A percentile compares a stretch with the other conserved stretches of the same genome.
Conservation (phyloP, 2,329 filamentous ascomycete species). For the Cladorrhinum sp. region DNA sequence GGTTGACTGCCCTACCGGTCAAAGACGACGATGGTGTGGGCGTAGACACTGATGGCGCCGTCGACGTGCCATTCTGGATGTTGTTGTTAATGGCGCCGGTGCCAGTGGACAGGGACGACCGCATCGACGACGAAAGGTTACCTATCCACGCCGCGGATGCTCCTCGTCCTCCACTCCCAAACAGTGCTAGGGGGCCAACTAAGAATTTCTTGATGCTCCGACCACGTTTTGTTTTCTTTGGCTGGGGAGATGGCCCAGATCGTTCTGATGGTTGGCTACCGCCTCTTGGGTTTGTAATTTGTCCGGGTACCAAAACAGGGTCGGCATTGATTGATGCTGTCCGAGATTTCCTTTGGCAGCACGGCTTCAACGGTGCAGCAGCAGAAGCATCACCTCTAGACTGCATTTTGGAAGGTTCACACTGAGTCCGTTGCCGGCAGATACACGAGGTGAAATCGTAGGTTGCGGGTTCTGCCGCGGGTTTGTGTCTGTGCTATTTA, state of each 20-base stretch:
- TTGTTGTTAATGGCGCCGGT: background rate
- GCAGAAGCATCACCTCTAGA: background rate
- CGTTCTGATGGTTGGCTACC: background rate
- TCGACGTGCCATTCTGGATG: background rate
- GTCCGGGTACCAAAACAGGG: background rate
- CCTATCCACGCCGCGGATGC: background rate
- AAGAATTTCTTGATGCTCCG: background rate
- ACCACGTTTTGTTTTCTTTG: background rate
- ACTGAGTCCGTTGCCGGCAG: background rate
- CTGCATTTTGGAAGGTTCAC: background rate
- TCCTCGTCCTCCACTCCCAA: background rate
- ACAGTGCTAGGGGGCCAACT: background rate
- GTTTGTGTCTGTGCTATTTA: background rate
- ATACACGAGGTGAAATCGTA: background rate
- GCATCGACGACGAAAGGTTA: background rate
- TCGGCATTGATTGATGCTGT: background rate
- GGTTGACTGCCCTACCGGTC: background rate
- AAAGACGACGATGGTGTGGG: background rate
- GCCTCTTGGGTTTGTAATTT: background rate
- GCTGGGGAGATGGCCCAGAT: background rate
- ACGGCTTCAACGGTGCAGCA: background rate
- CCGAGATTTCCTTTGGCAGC: background rate
- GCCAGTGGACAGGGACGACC: background rate
- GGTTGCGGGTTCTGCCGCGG: too few relatives aligned
- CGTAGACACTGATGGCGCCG: background rate